Base-by-base conservation (phyloP, 1,284 basidiomycete genomes). In the Trichosporon coremiiforme region DNA sequence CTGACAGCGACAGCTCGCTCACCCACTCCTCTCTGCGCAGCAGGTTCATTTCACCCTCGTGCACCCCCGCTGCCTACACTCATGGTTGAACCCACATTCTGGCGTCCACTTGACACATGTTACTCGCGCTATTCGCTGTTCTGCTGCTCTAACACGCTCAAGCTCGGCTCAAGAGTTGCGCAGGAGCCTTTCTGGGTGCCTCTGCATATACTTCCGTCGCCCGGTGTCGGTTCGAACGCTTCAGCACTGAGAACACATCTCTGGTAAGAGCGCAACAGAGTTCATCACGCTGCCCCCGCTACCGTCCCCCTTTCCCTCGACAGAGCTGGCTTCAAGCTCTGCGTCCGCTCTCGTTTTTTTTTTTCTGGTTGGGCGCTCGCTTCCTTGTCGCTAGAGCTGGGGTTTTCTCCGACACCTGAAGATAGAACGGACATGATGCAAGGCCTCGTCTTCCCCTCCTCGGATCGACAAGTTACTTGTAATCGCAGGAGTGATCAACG, bases 1-100 rank as follows among this genome's bases (percentile, higher is more conserved):
- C 25, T 25, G 20, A 50, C 20, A 8, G 22, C 20, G 12, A 3
- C 10, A 25, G 25, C 25, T 25, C 25, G 25, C 25, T 25, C 25
- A 25, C 50, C 50, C 50, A 53, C 50, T 25, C 4, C 50, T 53
- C 41, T 17, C 17, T 53, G 50, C 50, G 50, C 50, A 53, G 50
- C 50, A 53, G 15, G 25, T 25, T 25, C 25, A 25, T 25, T 25
- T 25, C 25, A 25, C 25, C 25, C 47, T 17, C 50, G 9, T 53
- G 8, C 50, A 7, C 20, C n/a, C 17, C 5, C 50, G 2, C 10
- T 20, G 20, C 20, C 4, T 4, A 6, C 50, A 10, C 7, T 4
- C 50, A 53, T 10, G 50, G 25, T 25, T 22, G 50, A 53, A 53
- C 50, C 50, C 50, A 53, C 50, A 53, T 53, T 47, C 50, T 53